Evolutionary conservation across 2,329 filamentous ascomycete genomes (phyloP), one percentile per base, ranked within the genome.

Genomic region (Fusarium pilosicola): DNA sequence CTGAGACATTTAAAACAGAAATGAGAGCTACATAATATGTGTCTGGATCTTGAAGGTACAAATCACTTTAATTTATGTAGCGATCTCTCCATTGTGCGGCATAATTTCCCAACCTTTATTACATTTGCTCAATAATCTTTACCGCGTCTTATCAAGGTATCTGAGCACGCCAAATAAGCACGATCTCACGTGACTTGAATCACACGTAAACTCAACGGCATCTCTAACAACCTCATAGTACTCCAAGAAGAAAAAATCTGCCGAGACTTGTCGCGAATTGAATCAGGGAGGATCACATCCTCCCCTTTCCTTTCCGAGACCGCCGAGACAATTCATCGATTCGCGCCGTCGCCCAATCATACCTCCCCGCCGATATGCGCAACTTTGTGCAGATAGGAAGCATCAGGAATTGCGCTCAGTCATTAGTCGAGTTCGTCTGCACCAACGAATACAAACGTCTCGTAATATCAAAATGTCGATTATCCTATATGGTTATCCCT

Each of bases 101-200:
- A 46, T 34, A 59, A 73, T 69, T 8, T 41, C 20, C 48, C 42
- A 51, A 57, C 70, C 12, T 71, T 68, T 59, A 58, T 55, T 22
- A 44, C 14, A 20, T 45, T 63, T 58, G 20, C 30, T 30, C 22
- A 42, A 36, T 41, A 24, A 34, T 52, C 20, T 5, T n/a, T 15
- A 48, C 28, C 76, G 74, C 69, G 75, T 71, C 32, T n/a, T 28
- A 22, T 51, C 26, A 15, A 45, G 12, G 11, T 24, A 46, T 44
- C 22, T 28, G 11, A 24, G 34, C 74, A 51, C 69, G 61, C 49
- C 49, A 74, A n/a, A 44, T 20, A 28, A 10, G 24, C 73, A n/a
- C 77, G 74, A 2, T 18, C 11, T 68, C 77, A 78, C 77, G 77
- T 78, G 77, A 77, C 34, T 2, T 7, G 1, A 0, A n/a, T n/a